Evolutionary conservation across 805 yeast species (phyloP).

Genomic region (Blastobotrys parvus): DNA sequence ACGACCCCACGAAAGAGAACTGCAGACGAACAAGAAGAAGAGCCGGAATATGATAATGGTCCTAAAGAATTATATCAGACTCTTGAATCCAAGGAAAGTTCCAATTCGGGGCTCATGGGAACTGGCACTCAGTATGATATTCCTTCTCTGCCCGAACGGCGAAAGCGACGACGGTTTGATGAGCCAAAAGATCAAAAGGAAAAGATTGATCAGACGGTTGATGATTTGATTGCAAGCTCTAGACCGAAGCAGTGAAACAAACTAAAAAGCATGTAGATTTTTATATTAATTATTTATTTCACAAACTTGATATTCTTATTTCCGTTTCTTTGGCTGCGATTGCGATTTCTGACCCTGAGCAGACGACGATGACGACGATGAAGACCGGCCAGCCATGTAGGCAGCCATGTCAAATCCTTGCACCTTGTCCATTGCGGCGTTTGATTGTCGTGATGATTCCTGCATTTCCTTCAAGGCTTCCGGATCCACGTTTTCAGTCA

Average conservation of each 20-base stretch:
- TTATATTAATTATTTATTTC: neutral
- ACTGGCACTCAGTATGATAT: conserved; percentile 21
- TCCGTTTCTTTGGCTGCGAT: no score
- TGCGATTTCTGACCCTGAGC: no score
- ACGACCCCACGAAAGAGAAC: conserved; percentile 1
- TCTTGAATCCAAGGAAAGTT: conserved; percentile 22
- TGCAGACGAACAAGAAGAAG: neutral
- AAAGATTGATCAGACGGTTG: conserved; percentile 5
- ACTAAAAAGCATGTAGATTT: neutral
- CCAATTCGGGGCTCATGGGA: conserved; percentile 24
- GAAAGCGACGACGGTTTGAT: conserved; percentile 6
- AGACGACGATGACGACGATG: no score
- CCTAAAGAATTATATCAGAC: conserved; percentile 28
- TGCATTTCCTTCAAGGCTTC: conserved; percentile 27
- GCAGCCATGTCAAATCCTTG: conserved; percentile 26
- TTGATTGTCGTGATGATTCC: conserved; percentile 15
- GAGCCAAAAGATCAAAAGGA: neutral
- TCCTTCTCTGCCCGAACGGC: conserved; percentile 9
- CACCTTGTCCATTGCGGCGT: conserved; percentile 14
- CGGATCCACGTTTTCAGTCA: conserved; percentile 27
- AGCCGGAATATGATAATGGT: conserved; percentile 11
- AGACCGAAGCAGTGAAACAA: conserved; percentile 1
- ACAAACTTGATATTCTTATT: no score
- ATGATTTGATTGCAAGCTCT: conserved; percentile 8
- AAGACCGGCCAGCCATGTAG: conserved; percentile 25